Evolutionary conservation across 805 yeast species (phyloP), one percentile per base, ranked within the genome.

Genomic region (Middelhovenomyces tepae): DNA sequence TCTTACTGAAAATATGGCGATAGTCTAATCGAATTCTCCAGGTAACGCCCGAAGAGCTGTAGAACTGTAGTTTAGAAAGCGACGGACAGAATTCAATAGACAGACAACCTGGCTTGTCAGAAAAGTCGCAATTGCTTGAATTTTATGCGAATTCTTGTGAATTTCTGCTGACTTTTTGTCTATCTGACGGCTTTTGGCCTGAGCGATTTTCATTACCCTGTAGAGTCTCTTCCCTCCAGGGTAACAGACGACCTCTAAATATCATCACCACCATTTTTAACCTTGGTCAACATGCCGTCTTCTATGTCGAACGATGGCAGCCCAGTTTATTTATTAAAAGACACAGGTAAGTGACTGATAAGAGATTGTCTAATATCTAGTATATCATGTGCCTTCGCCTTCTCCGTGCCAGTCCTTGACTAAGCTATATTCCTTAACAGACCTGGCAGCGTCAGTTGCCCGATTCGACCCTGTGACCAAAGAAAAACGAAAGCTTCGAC

Each of bases 401-500:
- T 71, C 83, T n/a, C 86, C 91, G 1, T 50, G 75, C 34, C 71
- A 75, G 35, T 82, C 87, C 55, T 63, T 91, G 33, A 67, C 86
- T 14, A 60, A 71, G 16, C 55, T 80, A 10, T 91, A 85, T 47
- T 77, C 76, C 1, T 58, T 91, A 25, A 69, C 71, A 24, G 69
- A 67, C 2, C 60, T 87, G 9, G 82, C 95, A 1, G 65, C 71
- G 35, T 77, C 94, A 3, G 78, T 91, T 27, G 94, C 95, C 1
- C 70, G 98, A 50, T 69, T 78, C 7, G 86, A 83, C 48, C 78
- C 85, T 2, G 93, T 80, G 48, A 95, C 95, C 0, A 71, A 91
- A 1, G 86, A 83, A 46, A 95, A 95, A 35, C 86, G 86, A 23
- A 91, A 91, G 59, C 69, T 91, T 35, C 70, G 98, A 47, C 91